Base-by-base conservation (phyloP, 768 basidiomycete species). In the Pleurotus salmoneostramineus region DNA sequence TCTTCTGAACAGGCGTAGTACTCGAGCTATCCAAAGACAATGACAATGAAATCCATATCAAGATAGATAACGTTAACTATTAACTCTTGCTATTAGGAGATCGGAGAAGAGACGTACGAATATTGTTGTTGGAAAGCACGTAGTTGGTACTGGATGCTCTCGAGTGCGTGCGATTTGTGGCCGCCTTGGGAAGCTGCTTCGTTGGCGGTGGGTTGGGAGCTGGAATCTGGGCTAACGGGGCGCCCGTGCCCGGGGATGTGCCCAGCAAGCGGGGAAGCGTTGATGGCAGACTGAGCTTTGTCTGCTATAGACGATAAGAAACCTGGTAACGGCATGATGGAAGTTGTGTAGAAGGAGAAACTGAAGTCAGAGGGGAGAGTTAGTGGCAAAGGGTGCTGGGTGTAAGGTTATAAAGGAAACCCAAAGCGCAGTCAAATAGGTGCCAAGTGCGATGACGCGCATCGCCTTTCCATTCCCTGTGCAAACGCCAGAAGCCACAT, bases 101-200 rank as follows among this genome's bases (percentile, higher is more conserved):
- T 17, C 14, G 6, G 7, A 34, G 33, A 46, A 50, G n/a, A 54
- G 15, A 75, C 83, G 63, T 64, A 87, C 81, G 81, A 75, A 69
- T 92, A 93, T 63, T 89, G 88, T 65, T 91, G 88, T 56, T 88
- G 84, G 48, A 93, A 71, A 37, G 77, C 76, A 43, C 91, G 83
- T 50, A 93, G 77, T 68, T 90, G 88, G 63, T 93, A 79, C 60
- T 88, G 85, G 59, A 93, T 68, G 35, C 79, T 72, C 56, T 83
- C 88, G 14, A 90, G 64, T 8, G 87, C 73, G 65, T 79, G 80
- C 14, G 76, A 83, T 66, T 77, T 87, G 65, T 71, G 69, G 11
- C 74, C 77, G 37, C 71, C 74, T 46, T 74, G 72, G 37, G 72
- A 69, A 37, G 77, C 74, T 47, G 79, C 69, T 6, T 78, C 74